Conservation (phyloP, 345 rosid genomes). For the Eucalyptus coolabah region DNA sequence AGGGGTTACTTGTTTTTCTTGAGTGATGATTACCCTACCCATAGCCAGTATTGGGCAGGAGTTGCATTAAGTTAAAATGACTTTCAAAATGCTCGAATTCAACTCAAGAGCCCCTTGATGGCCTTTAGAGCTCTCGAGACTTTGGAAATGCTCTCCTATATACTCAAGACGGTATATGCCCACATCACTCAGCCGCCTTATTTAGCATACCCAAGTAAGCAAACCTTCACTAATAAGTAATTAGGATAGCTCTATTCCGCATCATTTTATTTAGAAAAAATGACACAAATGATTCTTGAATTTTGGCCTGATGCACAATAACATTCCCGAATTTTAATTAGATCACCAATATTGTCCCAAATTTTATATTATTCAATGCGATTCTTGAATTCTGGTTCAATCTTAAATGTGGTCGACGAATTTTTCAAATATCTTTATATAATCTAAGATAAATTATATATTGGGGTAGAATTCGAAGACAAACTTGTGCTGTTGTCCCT, state of each 20-base stretch:
- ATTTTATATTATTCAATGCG: fast-evolving
- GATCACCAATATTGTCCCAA: fast-evolving
- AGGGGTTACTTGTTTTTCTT: background rate
- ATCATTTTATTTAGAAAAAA: background rate
- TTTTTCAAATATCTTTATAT: fast-evolving
- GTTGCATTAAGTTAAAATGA: background rate
- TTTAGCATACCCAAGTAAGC: background rate
- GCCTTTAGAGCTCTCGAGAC: background rate
- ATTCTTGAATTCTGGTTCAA: fast-evolving
- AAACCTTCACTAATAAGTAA: background rate
- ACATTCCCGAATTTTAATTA: fast-evolving
- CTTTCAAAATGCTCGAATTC: background rate
- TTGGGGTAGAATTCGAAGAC: fast-evolving
- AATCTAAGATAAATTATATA: no score
- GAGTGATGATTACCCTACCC: no score
- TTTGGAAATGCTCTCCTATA: background rate
- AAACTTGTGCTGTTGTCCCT: fast-evolving
- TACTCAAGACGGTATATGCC: fast-evolving
- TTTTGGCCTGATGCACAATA: fast-evolving
- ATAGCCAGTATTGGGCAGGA: fast-evolving
- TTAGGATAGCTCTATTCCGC: fast-evolving
- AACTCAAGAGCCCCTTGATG: background rate
- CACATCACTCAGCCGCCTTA: background rate
- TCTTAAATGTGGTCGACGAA: fast-evolving
- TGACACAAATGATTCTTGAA: fast-evolving